Evolutionary conservation across 371 early-diverging fungal species (phyloP).

Genomic region (Mucor lusitanicus): DNA sequence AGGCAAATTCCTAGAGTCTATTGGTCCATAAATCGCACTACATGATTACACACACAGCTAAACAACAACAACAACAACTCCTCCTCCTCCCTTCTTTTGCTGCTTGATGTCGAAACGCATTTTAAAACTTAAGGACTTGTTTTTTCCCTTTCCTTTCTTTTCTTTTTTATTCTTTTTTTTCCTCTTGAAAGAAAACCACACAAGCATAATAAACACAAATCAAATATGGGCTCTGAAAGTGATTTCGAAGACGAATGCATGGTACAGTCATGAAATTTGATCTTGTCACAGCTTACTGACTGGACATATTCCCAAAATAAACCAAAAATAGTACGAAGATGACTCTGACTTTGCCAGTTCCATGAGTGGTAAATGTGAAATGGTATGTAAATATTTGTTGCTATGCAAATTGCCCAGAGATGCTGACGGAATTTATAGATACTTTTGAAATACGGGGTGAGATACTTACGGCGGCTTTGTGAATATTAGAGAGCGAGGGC

Average conservation of each 20-base stretch:
- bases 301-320: neutral
- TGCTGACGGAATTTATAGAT: neutral
- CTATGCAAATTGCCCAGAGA: neutral
- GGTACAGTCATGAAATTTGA: constrained; percentile 9
- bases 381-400: neutral
- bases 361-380: constrained; percentile 27
- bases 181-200: neutral
- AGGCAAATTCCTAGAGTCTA: neutral
- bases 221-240: constrained; percentile 25
- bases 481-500: constrained; percentile 29
- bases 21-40: neutral
- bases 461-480: neutral
- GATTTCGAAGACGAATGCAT: constrained; percentile 29
- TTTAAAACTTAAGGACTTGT: neutral
- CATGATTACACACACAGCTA: neutral
- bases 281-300: neutral
- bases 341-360: constrained; percentile 36
- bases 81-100: neutral
- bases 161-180: neutral
- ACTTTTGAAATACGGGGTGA: neutral
- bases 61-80: neutral
- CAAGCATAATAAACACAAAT: neutral
- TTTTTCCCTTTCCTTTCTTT: neutral
- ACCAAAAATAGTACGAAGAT: constrained; percentile 20
- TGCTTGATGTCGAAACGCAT: neutral